These are phyloP conservation scores for Fusarium buxicola DNA, from an alignment of 2,329 filamentous ascomycete genomes.

Conservation along the genomic window DNA sequence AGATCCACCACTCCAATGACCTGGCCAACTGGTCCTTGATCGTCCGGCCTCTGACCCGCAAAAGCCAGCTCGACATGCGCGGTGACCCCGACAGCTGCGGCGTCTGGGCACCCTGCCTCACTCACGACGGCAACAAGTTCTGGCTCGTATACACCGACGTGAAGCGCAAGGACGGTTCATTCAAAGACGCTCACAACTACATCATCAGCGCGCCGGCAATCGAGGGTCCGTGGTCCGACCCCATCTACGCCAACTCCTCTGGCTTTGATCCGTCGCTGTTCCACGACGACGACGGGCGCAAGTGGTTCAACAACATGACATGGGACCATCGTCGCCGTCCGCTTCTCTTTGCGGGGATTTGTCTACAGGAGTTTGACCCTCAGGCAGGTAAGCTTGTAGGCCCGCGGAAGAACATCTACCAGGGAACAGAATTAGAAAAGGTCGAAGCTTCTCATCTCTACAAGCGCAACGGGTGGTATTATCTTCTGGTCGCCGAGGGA, in stretches of 20 bases:
- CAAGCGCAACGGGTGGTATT: slow-evolving; percentile 69
- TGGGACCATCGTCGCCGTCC: slow-evolving; percentile 65
- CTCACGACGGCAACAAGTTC: slow-evolving; percentile 69
- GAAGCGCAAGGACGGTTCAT: slow-evolving; percentile 74
- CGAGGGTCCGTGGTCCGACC: slow-evolving; percentile 71
- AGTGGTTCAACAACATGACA: slow-evolving; percentile 69
- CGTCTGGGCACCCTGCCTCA: slow-evolving; percentile 74
- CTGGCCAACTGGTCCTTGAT: slow-evolving; percentile 64
- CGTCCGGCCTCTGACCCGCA: slow-evolving; percentile 60
- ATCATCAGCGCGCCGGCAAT: slow-evolving; percentile 66
- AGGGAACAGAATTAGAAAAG: slow-evolving; percentile 64
- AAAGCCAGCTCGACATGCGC: slow-evolving; percentile 66
- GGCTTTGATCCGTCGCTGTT: slow-evolving; percentile 73
- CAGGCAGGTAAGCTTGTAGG: slow-evolving; percentile 63
- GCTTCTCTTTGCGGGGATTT: slow-evolving; percentile 65
- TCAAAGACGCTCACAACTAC: slow-evolving; percentile 74
- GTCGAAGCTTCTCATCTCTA: slow-evolving; percentile 71
- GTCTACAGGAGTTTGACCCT: slow-evolving; percentile 68
- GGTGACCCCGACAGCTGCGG: slow-evolving; percentile 70
- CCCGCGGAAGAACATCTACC: slow-evolving; percentile 65
- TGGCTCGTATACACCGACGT: slow-evolving; percentile 75
- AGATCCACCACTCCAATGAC: slow-evolving; percentile 65
- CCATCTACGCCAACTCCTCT: slow-evolving; percentile 68
- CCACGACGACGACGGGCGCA: slow-evolving; percentile 66
- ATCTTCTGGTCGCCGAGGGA: slow-evolving; percentile 69